A percentile compares a stretch with the other conserved stretches of the same genome.
Conservation (phyloP, 1,139 yeast genomes). For the Suhomyces wounanorum region DNA sequence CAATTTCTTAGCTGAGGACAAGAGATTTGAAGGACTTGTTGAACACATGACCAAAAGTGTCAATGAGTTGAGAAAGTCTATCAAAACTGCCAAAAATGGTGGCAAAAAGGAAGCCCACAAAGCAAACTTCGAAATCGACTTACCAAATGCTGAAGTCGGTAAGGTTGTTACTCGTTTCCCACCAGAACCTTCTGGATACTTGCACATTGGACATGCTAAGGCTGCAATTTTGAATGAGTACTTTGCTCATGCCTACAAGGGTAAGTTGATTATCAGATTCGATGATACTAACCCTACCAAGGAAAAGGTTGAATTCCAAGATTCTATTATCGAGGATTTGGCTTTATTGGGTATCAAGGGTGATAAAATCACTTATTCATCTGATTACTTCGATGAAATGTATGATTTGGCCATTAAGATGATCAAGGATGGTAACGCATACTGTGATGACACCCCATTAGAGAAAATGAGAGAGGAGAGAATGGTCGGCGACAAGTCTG, state of each 20-base stretch:
- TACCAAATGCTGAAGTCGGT: conserved; percentile 88
- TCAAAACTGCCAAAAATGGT: conserved; percentile 55
- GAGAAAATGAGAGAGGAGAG: conserved; percentile 98
- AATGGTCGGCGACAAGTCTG: conserved; percentile 91
- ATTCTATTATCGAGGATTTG: conserved; percentile 88
- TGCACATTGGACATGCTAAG: conserved; percentile 93
- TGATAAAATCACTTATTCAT: conserved; percentile 81
- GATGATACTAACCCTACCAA: conserved; percentile 97
- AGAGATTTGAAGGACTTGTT: conserved; percentile 68
- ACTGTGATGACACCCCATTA: conserved; percentile 92
- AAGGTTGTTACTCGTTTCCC: conserved; percentile 98
- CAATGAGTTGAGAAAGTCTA: conserved; percentile 71
- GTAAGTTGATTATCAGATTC: conserved; percentile 90
- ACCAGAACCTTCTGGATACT: conserved; percentile 87
- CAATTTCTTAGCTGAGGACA: conserved; percentile 67
- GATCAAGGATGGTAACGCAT: conserved; percentile 94
- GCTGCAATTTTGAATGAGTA: conserved; percentile 95
- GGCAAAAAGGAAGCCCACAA: conserved; percentile 78
- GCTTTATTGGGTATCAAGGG: conserved; percentile 88
- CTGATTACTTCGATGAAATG: conserved; percentile 90
- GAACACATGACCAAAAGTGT: conserved; percentile 68
- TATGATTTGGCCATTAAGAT: conserved; percentile 78
- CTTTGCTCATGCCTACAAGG: conserved; percentile 91
- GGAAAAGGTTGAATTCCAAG: conserved; percentile 91
- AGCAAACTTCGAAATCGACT: conserved; percentile 91